A percentile compares a stretch with the other conserved stretches of the same genome.
phyloP scores from a whole-genome alignment of 345 rosid species.

The Eutrema yunnanense region DNA sequence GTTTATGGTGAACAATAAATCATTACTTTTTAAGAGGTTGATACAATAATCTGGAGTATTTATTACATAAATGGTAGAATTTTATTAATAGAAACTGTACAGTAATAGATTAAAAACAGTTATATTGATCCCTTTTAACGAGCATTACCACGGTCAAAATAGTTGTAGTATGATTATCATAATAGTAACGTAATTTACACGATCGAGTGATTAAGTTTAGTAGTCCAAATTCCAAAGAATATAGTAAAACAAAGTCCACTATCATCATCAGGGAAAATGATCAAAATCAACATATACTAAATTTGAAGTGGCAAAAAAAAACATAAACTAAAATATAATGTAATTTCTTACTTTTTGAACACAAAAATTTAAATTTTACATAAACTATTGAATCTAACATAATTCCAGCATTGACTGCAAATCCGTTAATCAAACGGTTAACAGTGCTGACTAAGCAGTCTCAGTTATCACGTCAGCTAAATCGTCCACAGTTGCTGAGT shows the following conservation, averaged over 20 bases:
- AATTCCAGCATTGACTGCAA: no score
- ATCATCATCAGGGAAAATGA: neutral
- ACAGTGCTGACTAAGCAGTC: no score
- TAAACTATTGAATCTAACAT: no score
- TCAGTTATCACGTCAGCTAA: no score
- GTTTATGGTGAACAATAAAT: neutral
- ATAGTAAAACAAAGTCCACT: slow-evolving; percentile 18
- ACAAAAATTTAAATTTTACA: no score
- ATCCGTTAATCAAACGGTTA: no score
- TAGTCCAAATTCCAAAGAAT: slow-evolving; percentile 2
- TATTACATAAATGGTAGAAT: neutral
- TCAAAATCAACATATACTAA: no score
- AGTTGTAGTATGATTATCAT: neutral
- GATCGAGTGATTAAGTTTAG: neutral
- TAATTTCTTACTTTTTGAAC: no score
- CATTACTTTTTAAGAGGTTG: neutral
- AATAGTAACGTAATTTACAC: slow-evolving; percentile 19
- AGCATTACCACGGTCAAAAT: neutral
- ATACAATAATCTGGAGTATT: neutral
- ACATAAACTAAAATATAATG: no score
- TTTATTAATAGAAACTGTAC: neutral
- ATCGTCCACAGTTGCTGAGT: no score
- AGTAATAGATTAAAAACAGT: neutral
- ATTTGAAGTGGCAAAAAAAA: no score
- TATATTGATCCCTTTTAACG: neutral